Evolutionary conservation across 495 filamentous ascomycete genomes (phyloP).

Genomic region (Aspergillus biplanus): DNA sequence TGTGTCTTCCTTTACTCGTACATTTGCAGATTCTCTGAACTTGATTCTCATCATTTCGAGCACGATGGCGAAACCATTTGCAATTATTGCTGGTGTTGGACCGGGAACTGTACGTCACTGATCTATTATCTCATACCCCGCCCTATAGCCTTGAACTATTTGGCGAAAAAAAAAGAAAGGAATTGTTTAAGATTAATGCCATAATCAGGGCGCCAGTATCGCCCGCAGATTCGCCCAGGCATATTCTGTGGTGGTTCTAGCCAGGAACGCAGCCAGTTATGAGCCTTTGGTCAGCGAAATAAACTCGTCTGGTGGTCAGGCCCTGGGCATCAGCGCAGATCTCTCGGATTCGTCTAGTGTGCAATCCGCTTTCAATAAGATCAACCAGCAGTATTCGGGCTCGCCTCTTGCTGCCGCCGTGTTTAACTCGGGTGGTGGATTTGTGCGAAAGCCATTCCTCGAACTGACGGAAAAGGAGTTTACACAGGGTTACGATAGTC

Average conservation of each 20-base stretch:
- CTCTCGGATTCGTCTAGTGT: slow-evolving; percentile 65
- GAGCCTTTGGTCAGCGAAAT: slow-evolving; percentile 73
- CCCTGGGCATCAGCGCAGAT: slow-evolving; percentile 77
- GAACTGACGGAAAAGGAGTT: slow-evolving; percentile 72
- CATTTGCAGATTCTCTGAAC: no score
- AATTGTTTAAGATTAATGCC: not conserved
- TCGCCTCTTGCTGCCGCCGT: slow-evolving; percentile 71
- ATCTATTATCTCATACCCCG: not conserved
- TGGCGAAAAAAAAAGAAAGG: no score
- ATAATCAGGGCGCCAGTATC: slow-evolving; percentile 53
- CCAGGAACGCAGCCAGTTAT: slow-evolving; percentile 70
- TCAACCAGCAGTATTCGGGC: slow-evolving; percentile 57
- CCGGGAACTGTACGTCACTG: slow-evolving; percentile 61
- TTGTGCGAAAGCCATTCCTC: slow-evolving; percentile 78
- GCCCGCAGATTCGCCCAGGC: slow-evolving; percentile 69
- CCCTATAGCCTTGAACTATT: not conserved
- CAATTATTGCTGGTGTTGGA: slow-evolving; percentile 76
- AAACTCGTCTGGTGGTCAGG: slow-evolving; percentile 67
- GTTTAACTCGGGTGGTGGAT: slow-evolving; percentile 77
- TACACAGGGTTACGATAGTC: slow-evolving; percentile 54
- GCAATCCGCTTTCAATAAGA: slow-evolving; percentile 65
- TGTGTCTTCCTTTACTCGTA: no score
- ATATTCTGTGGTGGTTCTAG: slow-evolving; percentile 78
- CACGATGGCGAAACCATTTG: slow-evolving; percentile 54
- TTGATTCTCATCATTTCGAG: not conserved